These are phyloP conservation scores for Xylaria grammica DNA, from an alignment of 495 filamentous ascomycete species.

Conservation along the genomic window DNA sequence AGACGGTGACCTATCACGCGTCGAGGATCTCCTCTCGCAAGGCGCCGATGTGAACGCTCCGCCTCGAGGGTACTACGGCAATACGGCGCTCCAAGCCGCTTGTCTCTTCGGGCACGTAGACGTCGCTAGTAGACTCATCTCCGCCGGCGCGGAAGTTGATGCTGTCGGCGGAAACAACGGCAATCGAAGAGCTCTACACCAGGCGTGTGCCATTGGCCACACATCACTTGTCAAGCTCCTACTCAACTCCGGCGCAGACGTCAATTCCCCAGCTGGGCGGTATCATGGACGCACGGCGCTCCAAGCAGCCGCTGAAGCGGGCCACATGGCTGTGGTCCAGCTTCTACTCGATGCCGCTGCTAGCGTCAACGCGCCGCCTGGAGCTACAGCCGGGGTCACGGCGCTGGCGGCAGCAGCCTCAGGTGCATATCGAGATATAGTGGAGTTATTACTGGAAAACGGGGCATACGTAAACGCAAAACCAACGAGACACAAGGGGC, in stretches of 20 bases:
- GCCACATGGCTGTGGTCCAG: constrained; percentile 28
- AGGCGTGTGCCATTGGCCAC: constrained; percentile 36
- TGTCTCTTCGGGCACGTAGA: constrained; percentile 33
- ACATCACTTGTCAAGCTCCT: constrained; percentile 31
- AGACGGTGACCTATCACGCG: constrained; percentile 27
- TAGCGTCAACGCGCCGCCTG: constrained; percentile 34
- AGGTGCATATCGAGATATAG: constrained; percentile 29
- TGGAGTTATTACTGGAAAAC: constrained; percentile 26
- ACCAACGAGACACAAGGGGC: constrained; percentile 29
- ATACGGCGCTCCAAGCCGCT: constrained; percentile 43
- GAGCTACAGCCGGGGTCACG: constrained; percentile 25
- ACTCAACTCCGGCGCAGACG: constrained; percentile 28
- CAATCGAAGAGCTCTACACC: constrained; percentile 37
- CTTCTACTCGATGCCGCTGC: constrained; percentile 35
- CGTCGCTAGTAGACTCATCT: constrained; percentile 36
- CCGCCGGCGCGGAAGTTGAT: constrained; percentile 34
- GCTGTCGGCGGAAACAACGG: constrained; percentile 38
- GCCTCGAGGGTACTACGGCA: constrained; percentile 38
- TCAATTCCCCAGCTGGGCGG: constrained; percentile 27
- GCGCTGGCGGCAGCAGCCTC: constrained; percentile 37
- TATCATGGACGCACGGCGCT: constrained; percentile 40
- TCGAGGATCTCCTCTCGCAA: constrained; percentile 25
- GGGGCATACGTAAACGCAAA: constrained; percentile 32
- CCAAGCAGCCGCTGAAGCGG: constrained; percentile 36
- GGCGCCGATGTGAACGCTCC: constrained; percentile 35